Conservation (phyloP, 2,329 filamentous ascomycete genomes). For the Colletotrichum sp. region DNA sequence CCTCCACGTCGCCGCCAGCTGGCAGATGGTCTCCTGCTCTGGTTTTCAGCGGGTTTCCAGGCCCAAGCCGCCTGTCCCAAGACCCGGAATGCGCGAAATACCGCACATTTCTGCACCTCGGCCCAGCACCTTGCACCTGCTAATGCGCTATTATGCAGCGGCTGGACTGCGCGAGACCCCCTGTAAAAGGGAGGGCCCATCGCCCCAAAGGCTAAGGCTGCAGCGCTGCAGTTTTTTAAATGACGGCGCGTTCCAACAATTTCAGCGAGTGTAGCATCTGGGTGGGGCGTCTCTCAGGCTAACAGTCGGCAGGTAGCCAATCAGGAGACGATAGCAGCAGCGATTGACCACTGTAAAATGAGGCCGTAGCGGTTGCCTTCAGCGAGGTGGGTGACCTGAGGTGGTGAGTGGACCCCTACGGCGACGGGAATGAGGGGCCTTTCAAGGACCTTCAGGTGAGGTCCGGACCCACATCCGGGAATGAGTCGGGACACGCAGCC, state of each 20-base stretch:
- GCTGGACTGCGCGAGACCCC: background rate
- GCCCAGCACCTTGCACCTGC: background rate
- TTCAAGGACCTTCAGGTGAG: background rate
- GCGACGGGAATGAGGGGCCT: background rate
- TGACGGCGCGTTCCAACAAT: slow-evolving; percentile 18
- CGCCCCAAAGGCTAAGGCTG: background rate
- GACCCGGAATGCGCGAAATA: background rate
- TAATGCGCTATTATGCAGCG: background rate
- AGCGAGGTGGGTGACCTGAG: background rate
- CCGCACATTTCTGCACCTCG: background rate
- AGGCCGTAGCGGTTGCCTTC: background rate
- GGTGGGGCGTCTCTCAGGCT: background rate
- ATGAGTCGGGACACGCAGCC: background rate
- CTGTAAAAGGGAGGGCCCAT: background rate
- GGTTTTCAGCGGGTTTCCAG: background rate
- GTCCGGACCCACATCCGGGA: slow-evolving; percentile 5
- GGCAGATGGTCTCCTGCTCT: background rate
- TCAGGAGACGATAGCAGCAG: background rate
- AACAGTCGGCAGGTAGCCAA: background rate
- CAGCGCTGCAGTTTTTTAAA: slow-evolving; percentile 2
- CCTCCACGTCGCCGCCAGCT: background rate
- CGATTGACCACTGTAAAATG: background rate
- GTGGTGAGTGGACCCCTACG: background rate
- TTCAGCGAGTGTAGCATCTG: slow-evolving; percentile 11
- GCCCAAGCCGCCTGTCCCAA: background rate